Evolutionary conservation across 768 basidiomycete genomes (phyloP).

Genomic region (Mycena chlorophos): DNA sequence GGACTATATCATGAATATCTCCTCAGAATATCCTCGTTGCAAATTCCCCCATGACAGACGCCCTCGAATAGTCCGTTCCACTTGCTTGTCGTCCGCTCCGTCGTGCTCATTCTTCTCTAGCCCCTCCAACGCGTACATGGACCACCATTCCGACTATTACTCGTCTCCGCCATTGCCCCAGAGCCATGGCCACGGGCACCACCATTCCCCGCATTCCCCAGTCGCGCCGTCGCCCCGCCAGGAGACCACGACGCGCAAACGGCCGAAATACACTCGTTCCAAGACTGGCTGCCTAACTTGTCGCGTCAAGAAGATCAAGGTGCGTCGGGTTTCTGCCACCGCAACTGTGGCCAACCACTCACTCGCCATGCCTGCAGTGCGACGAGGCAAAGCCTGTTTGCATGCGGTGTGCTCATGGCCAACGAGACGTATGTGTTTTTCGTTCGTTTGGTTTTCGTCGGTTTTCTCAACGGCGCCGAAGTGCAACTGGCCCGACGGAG

Average conservation of each 20-base stretch:
- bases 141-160: constrained; percentile 43
- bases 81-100: constrained; percentile 7
- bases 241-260: constrained; percentile 63
- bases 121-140: constrained; percentile 44
- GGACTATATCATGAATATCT: no score
- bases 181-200: constrained; percentile 50
- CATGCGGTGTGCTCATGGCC: constrained; percentile 82
- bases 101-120: constrained; percentile 30
- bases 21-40: constrained; percentile 35
- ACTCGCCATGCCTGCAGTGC: constrained; percentile 51
- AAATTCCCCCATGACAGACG: constrained; percentile 52
- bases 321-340: constrained; percentile 33
- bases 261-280: constrained; percentile 91
- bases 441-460: neutral
- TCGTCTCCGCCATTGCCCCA: constrained; percentile 39
- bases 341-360: constrained; percentile 2
- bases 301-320: constrained; percentile 94
- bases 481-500: constrained; percentile 86
- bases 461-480: constrained; percentile 27
- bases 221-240: constrained; percentile 48
- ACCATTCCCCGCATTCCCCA: no score
- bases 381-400: constrained; percentile 90
- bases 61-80: constrained; percentile 53
- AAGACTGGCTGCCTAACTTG: constrained; percentile 95
- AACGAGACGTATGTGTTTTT: constrained; percentile 64